Evolutionary conservation across 2,329 filamentous ascomycete genomes (phyloP), one percentile per base, ranked within the genome.

Genomic region (Zarea fungicola): DNA sequence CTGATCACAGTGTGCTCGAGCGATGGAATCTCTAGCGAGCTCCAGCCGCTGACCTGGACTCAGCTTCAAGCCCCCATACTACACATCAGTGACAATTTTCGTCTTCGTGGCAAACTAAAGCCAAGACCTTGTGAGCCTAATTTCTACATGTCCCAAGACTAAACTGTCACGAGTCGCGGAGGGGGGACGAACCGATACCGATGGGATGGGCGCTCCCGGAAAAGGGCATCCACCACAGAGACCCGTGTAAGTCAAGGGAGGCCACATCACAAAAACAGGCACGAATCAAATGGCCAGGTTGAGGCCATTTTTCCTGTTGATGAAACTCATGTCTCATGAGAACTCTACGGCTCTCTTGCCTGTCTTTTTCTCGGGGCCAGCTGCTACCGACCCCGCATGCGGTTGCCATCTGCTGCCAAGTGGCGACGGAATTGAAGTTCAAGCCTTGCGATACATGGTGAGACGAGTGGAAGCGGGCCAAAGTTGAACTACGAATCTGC

Each of bases 171-270:
- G n/a, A 28, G 45, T n/a, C 16, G 14, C 29, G n/a, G 13, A 7
- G 7, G 28, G 21, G 31, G 22, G n/a, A 6, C 29, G 28, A 34
- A 41, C 37, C n/a, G 11, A 16, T 26, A 41, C 37, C n/a, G 11
- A 16, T 26, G 11, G 8, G 29, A 28, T 34, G 37, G n/a, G 29
- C n/a, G 23, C 35, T n/a, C 16, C n/a, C 18, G 19, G 29, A 18
- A 21, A 26, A 39, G 9, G 13, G 22, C 13, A 13, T 7, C 26
- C 26, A 29, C 13, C 26, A n/a, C 13, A 7, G 26, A 13, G 14
- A 6, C 19, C 21, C 29, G 28, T 35, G 36, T 35, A 28, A 48
- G 36, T 41, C 44, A 34, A 42, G 37, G 37, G 45, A 48, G 45
- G 29, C 36, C 35, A 32, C 10, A 25, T 36, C 34, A 28, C 36